These are phyloP conservation scores for Magnaporthiopsis rhizophila DNA, from an alignment of 2,329 filamentous ascomycete genomes.

Conservation along the genomic window DNA sequence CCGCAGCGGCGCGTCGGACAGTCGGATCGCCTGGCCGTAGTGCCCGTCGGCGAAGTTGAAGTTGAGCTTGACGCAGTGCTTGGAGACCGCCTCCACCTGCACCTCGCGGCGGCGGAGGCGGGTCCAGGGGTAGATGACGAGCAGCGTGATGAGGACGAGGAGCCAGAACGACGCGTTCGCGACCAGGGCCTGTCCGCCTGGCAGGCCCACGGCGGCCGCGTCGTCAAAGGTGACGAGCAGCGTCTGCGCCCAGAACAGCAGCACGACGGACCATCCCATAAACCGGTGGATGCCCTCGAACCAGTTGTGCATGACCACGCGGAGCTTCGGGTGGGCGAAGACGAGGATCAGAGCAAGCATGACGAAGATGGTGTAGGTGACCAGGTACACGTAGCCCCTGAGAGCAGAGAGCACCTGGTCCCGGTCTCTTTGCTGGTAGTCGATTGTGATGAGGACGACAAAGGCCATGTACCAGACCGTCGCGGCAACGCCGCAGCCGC, in stretches of 20 bases:
- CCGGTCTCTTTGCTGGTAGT: constrained; percentile 13
- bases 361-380: constrained; percentile 20
- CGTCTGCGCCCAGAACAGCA: constrained; percentile 56
- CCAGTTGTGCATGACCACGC: constrained; percentile 23
- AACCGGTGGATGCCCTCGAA: constrained; percentile 29
- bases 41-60: constrained; percentile 56
- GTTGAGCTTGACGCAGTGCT: constrained; percentile 64
- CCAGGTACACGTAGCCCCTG: constrained; percentile 18
- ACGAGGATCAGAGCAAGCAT: constrained; percentile 21
- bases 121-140: constrained; percentile 66
- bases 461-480: constrained; percentile 36
- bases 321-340: constrained; percentile 21
- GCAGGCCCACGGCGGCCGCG: constrained; percentile 20
- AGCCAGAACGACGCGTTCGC: constrained; percentile 54
- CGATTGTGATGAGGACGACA: constrained; percentile 25
- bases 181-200: constrained; percentile 28
- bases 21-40: constrained; percentile 47
- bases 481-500: constrained; percentile 40
- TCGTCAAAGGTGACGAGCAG: constrained; percentile 44
- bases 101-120: constrained; percentile 61
- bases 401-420: constrained; percentile 13
- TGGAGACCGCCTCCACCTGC: constrained; percentile 57
- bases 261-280: constrained; percentile 23
- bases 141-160: constrained; percentile 52
- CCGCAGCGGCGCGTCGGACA: constrained; percentile 54